A percentile compares a stretch with the other conserved stretches of the same genome.
Conservation (phyloP, 257 asterid species). For the Plantago ovata region DNA sequence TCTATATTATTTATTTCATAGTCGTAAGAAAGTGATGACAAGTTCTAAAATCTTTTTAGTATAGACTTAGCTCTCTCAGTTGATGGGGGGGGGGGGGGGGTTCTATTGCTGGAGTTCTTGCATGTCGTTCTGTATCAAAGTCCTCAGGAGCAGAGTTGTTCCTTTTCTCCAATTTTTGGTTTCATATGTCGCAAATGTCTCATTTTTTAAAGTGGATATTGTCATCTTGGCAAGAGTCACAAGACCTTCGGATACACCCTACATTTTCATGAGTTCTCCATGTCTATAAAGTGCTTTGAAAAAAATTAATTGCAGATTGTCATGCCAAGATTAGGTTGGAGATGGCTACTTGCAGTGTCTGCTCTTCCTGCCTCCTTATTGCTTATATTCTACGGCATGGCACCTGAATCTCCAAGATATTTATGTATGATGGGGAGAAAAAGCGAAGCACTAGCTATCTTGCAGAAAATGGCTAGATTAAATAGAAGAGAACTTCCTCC, state of each 20-base stretch:
- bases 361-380: conserved; percentile 51
- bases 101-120: not conserved
- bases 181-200: not conserved
- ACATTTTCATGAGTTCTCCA: conserved; percentile 4
- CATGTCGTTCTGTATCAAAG: no score
- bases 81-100: not conserved
- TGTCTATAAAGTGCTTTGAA: conserved; percentile 4
- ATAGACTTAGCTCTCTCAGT: conserved; percentile 6
- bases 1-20: not conserved
- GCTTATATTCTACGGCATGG: conserved; percentile 42
- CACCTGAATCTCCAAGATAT: conserved; percentile 62
- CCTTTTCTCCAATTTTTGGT: not conserved
- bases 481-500: conserved; percentile 54
- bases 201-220: not conserved
- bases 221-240: conserved; percentile 2
- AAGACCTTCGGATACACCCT: not conserved
- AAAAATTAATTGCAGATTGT: conserved; percentile 33
- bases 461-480: conserved; percentile 43
- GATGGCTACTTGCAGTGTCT: conserved; percentile 60
- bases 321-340: conserved; percentile 66
- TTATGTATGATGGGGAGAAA: conserved; percentile 47
- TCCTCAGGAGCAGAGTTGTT: no score
- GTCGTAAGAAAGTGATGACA: not conserved
- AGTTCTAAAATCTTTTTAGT: not conserved
- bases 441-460: conserved; percentile 36